A percentile compares a stretch with the other conserved stretches of the same genome.
Conservation (phyloP, 2,329 filamentous ascomycete genomes). For the Aphanoascus verrucosus region DNA sequence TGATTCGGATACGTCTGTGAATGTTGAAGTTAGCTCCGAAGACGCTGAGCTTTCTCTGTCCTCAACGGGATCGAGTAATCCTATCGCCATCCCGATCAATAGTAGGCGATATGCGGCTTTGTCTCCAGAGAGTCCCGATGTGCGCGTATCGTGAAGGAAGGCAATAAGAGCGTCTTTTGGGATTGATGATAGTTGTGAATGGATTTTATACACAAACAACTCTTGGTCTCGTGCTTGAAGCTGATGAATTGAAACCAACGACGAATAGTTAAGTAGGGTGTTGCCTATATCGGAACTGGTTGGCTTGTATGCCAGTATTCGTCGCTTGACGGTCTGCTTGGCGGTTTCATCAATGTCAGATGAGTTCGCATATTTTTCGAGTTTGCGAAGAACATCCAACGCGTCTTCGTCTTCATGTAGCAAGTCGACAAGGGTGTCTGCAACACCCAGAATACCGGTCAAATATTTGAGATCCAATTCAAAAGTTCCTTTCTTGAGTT, state of each 20-base stretch:
- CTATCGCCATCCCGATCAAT: constrained; percentile 28
- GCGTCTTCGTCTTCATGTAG: constrained; percentile 26
- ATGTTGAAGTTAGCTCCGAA: constrained; percentile 29
- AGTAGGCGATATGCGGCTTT: constrained; percentile 27
- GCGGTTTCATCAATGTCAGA: constrained; percentile 24
- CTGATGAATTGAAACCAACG: constrained; percentile 28
- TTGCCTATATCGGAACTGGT: constrained; percentile 8
- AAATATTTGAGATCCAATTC: constrained; percentile 23
- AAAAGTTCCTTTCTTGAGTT: constrained; percentile 25
- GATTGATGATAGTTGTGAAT: constrained; percentile 28
- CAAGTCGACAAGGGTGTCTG: constrained; percentile 34
- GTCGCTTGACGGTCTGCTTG: constrained; percentile 25
- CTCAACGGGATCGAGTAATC: constrained; percentile 26
- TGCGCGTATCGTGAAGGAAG: constrained; percentile 25
- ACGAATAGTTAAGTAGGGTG: constrained; percentile 20
- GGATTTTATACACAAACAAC: constrained; percentile 28
- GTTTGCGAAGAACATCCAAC: constrained; percentile 28
- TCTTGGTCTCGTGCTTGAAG: constrained; percentile 32
- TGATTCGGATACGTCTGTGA: constrained; percentile 26
- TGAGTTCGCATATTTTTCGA: constrained; percentile 27
- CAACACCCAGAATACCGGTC: constrained; percentile 29
- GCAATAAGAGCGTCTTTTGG: constrained; percentile 22
- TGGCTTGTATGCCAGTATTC: constrained; percentile 26
- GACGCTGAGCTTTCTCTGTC: constrained; percentile 30
- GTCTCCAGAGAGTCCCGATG: constrained; percentile 23